Percentiles rank a stretch among this genome's conserved stretches.
Conservation (phyloP, 345 rosid genomes). For the Cardamine chenopodiifolia region DNA sequence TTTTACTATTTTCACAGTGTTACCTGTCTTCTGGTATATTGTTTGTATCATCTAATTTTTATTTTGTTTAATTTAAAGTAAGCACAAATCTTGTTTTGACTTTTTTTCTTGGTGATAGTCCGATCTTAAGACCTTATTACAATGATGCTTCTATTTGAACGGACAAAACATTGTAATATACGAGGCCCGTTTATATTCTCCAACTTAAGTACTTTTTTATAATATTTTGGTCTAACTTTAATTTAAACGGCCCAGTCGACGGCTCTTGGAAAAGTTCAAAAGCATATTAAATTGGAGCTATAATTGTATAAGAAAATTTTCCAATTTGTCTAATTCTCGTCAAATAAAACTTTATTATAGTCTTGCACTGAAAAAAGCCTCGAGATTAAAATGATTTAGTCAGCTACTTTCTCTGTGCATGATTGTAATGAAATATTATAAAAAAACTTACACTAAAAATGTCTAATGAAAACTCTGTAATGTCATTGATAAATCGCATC, state of each 20-base stretch:
- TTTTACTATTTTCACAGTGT: constrained; percentile 31
- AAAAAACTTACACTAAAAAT: not conserved
- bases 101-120: too few species aligned
- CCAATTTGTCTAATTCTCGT: not conserved
- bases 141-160: not conserved
- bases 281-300: not conserved
- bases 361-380: not conserved
- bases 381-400: too few species aligned
- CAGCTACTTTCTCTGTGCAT: not conserved
- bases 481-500: constrained; percentile 36
- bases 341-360: not conserved
- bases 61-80: too few species aligned
- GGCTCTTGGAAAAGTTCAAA: not conserved
- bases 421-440: not conserved
- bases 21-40: constrained; percentile 43
- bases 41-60: not conserved
- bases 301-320: not conserved
- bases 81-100: too few species aligned
- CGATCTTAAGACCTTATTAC: too few species aligned
- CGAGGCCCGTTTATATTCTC: not conserved
- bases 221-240: not conserved
- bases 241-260: not conserved
- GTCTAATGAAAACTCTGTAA: constrained; percentile 2
- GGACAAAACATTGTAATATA: not conserved
- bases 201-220: too few species aligned